Evolutionary conservation across 768 basidiomycete species (phyloP), one percentile per base, ranked within the genome.

Genomic region (Vararia minispora): DNA sequence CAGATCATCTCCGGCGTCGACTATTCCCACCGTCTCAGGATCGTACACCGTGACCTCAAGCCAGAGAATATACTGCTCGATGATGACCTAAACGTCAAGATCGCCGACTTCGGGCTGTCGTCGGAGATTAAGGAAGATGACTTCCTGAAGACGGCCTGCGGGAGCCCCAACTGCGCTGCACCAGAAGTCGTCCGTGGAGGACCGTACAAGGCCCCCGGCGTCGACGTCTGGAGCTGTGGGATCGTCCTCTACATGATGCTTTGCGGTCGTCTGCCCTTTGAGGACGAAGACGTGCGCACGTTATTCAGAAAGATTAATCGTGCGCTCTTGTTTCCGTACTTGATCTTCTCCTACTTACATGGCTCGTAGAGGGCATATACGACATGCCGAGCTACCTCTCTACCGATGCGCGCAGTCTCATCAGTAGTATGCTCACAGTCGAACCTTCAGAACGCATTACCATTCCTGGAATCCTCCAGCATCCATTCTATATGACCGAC

Each of bases 221-320:
- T 95, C 52, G 92, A 98, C 47, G 89, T 97, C 10, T 98, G 92
- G 92, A 89, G 85, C 48, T 86, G 86, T 42, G 92, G 92, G 0
- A 91, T 98, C 14, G 95, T 98, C 48, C 71, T 98, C 33, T 95
- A 91, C 61, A 92, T 95, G 40, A 89, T 98, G 79, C 71, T 98
- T 3, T 90, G 86, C 53, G 92, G 92, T 5, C 66, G 86, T 33
- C 69, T 98, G 16, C 92, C 92, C 2, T 98, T 98, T 56, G 92
- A 97, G 62, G 91, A 95, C 59, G 89, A 94, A 33, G 84, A 92
- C 56, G 88, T 97, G 30, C 86, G 88, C 31, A 68, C 74, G 1
- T 60, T 98, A 11, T 97, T 95, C 63, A 78, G 80, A 41, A 95
- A 95, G 63, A 95, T 98, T 52, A 82, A 79, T 43, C 79, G 86